A percentile compares a stretch with the other conserved stretches of the same genome.
phyloP scores from a whole-genome alignment of 2,329 filamentous ascomycete genomes.

The Purpureocillium lavendulum region DNA sequence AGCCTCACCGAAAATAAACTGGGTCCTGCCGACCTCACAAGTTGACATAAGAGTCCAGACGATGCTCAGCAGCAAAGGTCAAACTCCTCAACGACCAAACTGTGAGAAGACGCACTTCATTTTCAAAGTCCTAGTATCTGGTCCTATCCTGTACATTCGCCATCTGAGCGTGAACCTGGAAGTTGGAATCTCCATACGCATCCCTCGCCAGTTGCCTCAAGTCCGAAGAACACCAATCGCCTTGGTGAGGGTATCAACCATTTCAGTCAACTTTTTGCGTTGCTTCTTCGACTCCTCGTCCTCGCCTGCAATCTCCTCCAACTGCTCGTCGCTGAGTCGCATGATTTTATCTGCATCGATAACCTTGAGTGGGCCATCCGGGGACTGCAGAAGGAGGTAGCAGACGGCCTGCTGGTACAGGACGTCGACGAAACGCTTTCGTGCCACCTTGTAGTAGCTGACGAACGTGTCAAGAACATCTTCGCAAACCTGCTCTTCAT shows the following conservation, averaged over 20 bases:
- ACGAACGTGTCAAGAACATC: conserved; percentile 53
- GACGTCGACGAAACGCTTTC: conserved; percentile 54
- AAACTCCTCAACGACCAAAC: too few species aligned
- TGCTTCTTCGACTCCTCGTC: conserved; percentile 29
- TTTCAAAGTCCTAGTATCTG: too few species aligned
- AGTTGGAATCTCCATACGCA: too few species aligned
- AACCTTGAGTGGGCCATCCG: conserved; percentile 40
- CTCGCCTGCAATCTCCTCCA: conserved; percentile 52
- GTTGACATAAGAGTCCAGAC: too few species aligned
- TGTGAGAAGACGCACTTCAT: too few species aligned
- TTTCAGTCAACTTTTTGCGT: conserved; percentile 32
- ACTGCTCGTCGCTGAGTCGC: conserved; percentile 34
- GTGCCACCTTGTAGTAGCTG: conserved; percentile 54
- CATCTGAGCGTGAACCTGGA: too few species aligned
- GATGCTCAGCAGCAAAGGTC: too few species aligned
- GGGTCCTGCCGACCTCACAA: too few species aligned
- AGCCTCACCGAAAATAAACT: too few species aligned
- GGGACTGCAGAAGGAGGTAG: conserved; percentile 41
- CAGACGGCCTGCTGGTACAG: conserved; percentile 51
- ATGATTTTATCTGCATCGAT: conserved; percentile 44
- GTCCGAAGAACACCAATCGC: conserved; percentile 17
- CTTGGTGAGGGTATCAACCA: conserved; percentile 35
- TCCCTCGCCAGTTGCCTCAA: too few species aligned
- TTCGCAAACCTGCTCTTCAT: conserved; percentile 28
- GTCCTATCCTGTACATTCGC: too few species aligned